Percentiles rank a stretch among this genome's conserved stretches.
phyloP scores from a whole-genome alignment of 1,139 yeast species.

The Candida sanyaensis region DNA sequence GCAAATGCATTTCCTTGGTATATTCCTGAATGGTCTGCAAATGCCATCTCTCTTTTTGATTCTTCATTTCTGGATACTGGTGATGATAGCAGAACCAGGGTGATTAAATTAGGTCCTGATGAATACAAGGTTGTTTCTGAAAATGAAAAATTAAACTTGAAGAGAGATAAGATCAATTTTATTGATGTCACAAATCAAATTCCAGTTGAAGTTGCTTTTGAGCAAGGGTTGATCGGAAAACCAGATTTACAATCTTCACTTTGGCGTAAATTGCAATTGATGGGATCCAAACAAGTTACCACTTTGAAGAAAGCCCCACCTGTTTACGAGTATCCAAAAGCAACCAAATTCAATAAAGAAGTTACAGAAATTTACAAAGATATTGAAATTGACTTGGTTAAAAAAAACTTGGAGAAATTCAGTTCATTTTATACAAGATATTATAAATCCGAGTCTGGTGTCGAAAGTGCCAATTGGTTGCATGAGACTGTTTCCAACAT shows the following conservation, averaged over 20 bases:
- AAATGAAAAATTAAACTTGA: slow-evolving; percentile 54
- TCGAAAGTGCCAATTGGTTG: slow-evolving; percentile 75
- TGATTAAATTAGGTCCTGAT: slow-evolving; percentile 41
- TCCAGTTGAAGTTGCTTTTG: slow-evolving; percentile 36
- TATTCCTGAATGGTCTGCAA: slow-evolving; percentile 11
- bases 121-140: slow-evolving; percentile 52
- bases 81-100: slow-evolving; percentile 19
- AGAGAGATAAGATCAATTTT: slow-evolving; percentile 57
- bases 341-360: slow-evolving; percentile 34
- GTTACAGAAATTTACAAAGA: slow-evolving; percentile 42
- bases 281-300: slow-evolving; percentile 35
- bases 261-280: slow-evolving; percentile 18
- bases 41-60: slow-evolving; percentile 8
- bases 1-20: slow-evolving; percentile 17
- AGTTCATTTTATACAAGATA: slow-evolving; percentile 79
- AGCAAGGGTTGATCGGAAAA: slow-evolving; percentile 27
- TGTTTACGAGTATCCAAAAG: slow-evolving; percentile 56
- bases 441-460: slow-evolving; percentile 72
- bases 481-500: slow-evolving; percentile 48
- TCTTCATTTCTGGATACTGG: slow-evolving; percentile 8
- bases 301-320: slow-evolving; percentile 31
- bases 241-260: slow-evolving; percentile 14
- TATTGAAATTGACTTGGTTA: slow-evolving; percentile 50
- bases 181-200: slow-evolving; percentile 67
- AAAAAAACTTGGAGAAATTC: slow-evolving; percentile 58